A percentile compares a stretch with the other conserved stretches of the same genome.
Evolutionary conservation across 371 early-diverging fungal genomes (phyloP).

Genomic region (Amoeboaphelidium protococcarum): DNA sequence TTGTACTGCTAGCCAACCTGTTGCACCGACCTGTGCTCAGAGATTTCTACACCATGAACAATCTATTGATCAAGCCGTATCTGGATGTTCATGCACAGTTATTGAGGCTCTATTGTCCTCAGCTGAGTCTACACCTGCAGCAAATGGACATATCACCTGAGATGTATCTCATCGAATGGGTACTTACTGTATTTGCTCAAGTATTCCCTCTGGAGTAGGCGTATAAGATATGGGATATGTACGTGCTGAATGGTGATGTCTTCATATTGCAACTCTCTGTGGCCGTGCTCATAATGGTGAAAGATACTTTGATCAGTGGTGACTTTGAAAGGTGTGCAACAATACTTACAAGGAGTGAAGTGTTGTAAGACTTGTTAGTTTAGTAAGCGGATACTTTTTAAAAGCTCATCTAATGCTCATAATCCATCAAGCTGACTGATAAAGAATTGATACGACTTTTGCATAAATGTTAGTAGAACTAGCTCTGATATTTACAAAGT

Average conservation of each 20-base stretch:
- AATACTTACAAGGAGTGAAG: too few species aligned
- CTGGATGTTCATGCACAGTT: not conserved
- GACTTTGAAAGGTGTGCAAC: too few species aligned
- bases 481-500: too few species aligned
- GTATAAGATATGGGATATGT: not conserved
- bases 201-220: not conserved
- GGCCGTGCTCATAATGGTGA: too few species aligned
- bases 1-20: not conserved
- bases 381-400: too few species aligned
- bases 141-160: not conserved
- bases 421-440: too few species aligned
- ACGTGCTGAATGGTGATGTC: not conserved
- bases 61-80: not conserved
- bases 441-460: too few species aligned
- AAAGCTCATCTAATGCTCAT: too few species aligned
- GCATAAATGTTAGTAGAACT: too few species aligned
- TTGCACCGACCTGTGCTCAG: not conserved
- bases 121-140: not conserved
- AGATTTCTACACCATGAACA: not conserved
- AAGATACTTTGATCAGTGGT: too few species aligned
- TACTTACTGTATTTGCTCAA: not conserved
- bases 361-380: too few species aligned
- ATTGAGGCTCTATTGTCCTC: not conserved
- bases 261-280: not conserved
- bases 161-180: not conserved